Conservation (phyloP, 2,329 filamentous ascomycete species). For the Trichoderma breve region DNA sequence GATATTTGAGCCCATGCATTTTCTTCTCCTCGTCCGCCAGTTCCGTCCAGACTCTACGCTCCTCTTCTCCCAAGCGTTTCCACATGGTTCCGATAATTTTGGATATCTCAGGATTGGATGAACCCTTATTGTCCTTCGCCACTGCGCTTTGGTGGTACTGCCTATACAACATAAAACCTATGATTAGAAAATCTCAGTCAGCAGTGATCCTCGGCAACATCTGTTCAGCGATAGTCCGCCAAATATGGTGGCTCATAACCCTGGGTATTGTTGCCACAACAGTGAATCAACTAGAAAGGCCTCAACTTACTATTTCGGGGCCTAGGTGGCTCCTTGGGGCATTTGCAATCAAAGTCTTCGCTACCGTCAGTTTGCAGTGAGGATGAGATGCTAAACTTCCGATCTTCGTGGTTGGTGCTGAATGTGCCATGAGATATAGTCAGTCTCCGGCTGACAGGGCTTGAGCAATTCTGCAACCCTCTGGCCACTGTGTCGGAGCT, state of each 20-base stretch:
- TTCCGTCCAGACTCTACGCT: slow-evolving; percentile 83
- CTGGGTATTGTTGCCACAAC: neutral
- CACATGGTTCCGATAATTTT: slow-evolving; percentile 96
- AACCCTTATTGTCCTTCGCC: slow-evolving; percentile 76
- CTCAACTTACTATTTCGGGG: slow-evolving; percentile 56
- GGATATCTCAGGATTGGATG: slow-evolving; percentile 93
- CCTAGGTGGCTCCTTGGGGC: slow-evolving; percentile 54
- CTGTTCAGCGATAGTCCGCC: neutral
- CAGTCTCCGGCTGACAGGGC: slow-evolving; percentile 38
- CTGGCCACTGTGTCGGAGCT: neutral
- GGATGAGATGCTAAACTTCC: slow-evolving; percentile 31
- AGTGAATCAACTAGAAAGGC: neutral
- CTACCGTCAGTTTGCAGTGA: slow-evolving; percentile 32
- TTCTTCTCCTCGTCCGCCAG: slow-evolving; percentile 92
- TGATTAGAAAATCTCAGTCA: slow-evolving; percentile 29
- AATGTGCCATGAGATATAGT: slow-evolving; percentile 46
- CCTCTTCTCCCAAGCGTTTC: slow-evolving; percentile 70
- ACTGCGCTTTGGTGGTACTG: slow-evolving; percentile 87
- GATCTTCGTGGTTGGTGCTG: slow-evolving; percentile 40
- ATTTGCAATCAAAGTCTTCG: slow-evolving; percentile 53
- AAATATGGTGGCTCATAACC: neutral
- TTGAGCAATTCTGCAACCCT: neutral
- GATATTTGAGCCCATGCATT: slow-evolving; percentile 84
- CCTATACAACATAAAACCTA: slow-evolving; percentile 96
- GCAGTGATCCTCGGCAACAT: slow-evolving; percentile 9